These are phyloP conservation scores for Pulveroboletus ravenelii DNA, from an alignment of 768 basidiomycete genomes.

Conservation along the genomic window DNA sequence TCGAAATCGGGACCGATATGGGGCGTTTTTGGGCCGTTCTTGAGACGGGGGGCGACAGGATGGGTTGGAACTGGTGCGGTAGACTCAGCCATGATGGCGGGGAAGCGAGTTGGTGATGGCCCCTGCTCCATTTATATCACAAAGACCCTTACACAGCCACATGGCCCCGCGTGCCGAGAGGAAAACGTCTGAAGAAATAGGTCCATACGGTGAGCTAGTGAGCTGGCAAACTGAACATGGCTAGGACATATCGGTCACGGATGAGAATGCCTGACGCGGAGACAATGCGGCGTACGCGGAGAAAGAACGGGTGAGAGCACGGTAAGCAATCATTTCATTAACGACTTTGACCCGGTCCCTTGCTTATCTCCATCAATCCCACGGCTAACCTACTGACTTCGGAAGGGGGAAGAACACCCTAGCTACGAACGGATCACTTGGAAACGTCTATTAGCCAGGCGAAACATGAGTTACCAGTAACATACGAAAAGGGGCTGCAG, in stretches of 20 bases:
- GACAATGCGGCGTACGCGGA: slow-evolving; percentile 23
- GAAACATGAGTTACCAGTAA: too few relatives aligned
- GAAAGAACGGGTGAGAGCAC: slow-evolving; percentile 21
- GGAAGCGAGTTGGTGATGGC: slow-evolving; percentile 1
- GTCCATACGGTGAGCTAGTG: not conserved
- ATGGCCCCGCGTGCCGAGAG: too few relatives aligned
- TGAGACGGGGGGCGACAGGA: slow-evolving; percentile 74
- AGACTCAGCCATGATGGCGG: slow-evolving; percentile 38
- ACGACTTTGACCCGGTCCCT: not conserved
- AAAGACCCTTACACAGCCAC: slow-evolving; percentile 2
- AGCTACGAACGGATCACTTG: too few relatives aligned
- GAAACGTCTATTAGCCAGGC: too few relatives aligned
- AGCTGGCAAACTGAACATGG: not conserved
- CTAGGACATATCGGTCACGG: not conserved
- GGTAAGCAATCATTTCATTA: not conserved
- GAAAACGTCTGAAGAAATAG: too few relatives aligned
- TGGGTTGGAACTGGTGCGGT: slow-evolving; percentile 40
- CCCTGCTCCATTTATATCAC: slow-evolving; percentile 14
- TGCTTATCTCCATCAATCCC: too few relatives aligned
- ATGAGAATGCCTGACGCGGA: slow-evolving; percentile 6
- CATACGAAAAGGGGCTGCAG: too few relatives aligned
- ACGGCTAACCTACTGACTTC: too few relatives aligned
- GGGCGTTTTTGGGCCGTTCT: slow-evolving; percentile 57
- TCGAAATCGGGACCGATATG: slow-evolving; percentile 77
- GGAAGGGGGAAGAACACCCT: too few relatives aligned